Percentiles rank a stretch among this genome's conserved stretches.
Evolutionary conservation across 345 rosid species (phyloP).

Genomic region (Bretschneidera sinensis): DNA sequence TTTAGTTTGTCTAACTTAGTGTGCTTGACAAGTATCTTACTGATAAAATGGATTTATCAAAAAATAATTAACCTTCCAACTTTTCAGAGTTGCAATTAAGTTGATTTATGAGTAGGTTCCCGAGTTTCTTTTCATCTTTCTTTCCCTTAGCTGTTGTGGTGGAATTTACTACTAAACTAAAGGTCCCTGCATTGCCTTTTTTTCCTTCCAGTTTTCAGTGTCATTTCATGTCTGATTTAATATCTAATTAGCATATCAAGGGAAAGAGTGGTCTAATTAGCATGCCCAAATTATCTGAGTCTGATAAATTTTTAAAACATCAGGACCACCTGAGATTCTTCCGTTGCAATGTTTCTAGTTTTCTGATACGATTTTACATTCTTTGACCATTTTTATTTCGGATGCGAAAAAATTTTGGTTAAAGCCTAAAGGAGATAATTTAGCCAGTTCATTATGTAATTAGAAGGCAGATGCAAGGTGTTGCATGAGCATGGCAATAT

Average conservation of each 20-base stretch:
- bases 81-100: neutral
- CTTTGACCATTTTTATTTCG: neutral
- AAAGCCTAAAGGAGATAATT: neutral
- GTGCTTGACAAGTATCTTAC: no score
- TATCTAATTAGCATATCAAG: neutral
- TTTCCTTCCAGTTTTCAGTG: neutral
- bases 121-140: neutral
- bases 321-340: no score
- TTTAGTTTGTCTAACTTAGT: no score
- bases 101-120: neutral
- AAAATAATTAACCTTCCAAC: neutral
- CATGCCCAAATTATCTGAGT: neutral
- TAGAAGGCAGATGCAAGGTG: constrained; percentile 1
- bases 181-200: neutral
- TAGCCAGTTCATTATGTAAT: neutral
- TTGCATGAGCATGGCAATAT: neutral
- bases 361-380: no score
- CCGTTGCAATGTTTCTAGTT: no score
- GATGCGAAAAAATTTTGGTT: no score
- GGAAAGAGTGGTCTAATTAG: neutral
- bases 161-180: neutral
- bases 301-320: no score
- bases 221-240: neutral
- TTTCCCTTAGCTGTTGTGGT: no score
- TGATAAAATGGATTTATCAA: no score